phyloP scores from a whole-genome alignment of 371 early-diverging fungal species.

The Actinomucor elegans region DNA sequence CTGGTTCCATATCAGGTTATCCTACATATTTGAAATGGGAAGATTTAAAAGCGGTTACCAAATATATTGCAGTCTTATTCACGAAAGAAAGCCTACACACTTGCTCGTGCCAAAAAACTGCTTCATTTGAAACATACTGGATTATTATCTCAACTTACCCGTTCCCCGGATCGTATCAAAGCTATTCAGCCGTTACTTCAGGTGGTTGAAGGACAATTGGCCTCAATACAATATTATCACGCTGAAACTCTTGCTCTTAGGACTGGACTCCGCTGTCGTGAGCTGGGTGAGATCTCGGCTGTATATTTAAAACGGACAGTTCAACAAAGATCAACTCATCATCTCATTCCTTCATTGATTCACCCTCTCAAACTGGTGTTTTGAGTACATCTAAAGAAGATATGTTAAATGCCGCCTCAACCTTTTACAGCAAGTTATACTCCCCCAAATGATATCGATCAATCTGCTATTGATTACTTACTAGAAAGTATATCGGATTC shows the following conservation, averaged over 20 bases:
- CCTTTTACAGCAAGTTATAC: conserved; percentile 8
- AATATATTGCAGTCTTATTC: no score
- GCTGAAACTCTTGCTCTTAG: background rate
- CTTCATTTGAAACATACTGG: background rate
- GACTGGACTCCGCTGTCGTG: conserved; percentile 1
- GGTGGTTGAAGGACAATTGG: background rate
- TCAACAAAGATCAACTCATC: background rate
- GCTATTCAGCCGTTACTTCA: background rate
- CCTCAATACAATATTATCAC: background rate
- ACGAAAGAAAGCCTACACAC: background rate
- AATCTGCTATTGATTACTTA: background rate
- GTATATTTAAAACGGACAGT: conserved; percentile 5
- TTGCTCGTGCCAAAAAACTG: background rate
- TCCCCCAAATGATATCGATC: background rate
- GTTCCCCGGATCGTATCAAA: no score
- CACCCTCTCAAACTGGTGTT: background rate
- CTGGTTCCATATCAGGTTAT: background rate
- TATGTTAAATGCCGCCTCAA: conserved; percentile 4
- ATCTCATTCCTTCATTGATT: background rate
- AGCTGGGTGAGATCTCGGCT: conserved; percentile 6
- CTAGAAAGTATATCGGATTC: background rate
- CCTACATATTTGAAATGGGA: background rate
- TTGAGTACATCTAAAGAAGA: background rate
- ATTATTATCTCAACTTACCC: background rate
- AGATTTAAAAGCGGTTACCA: background rate